Percentiles rank a stretch among this genome's conserved stretches.
Conservation (phyloP, 768 basidiomycete genomes). For the Termitomyces sp. region DNA sequence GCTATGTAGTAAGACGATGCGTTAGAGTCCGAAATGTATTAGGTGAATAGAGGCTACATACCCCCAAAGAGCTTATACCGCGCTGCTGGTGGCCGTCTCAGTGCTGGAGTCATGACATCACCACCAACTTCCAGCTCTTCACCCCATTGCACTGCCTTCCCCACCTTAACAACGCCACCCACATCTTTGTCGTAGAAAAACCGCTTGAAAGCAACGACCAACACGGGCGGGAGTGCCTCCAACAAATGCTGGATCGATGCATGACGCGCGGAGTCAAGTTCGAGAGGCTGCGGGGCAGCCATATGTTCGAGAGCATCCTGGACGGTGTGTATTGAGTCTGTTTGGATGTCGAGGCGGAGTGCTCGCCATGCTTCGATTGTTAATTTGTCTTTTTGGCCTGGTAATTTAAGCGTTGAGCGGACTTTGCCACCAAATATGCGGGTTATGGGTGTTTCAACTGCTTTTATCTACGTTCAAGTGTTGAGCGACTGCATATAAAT, state of each 20-base stretch:
- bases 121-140: slow-evolving; percentile 71
- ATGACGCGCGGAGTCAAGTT: slow-evolving; percentile 58
- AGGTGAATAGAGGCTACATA: slow-evolving; percentile 23
- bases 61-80: slow-evolving; percentile 84
- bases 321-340: slow-evolving; percentile 53
- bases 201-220: slow-evolving; percentile 87
- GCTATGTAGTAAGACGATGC: slow-evolving; percentile 33
- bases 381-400: slow-evolving; percentile 80
- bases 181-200: slow-evolving; percentile 80
- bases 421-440: slow-evolving; percentile 93
- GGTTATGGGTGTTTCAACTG: slow-evolving; percentile 81
- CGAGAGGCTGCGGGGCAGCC: slow-evolving; percentile 74
- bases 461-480: slow-evolving; percentile 49
- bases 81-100: slow-evolving; percentile 35
- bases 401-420: slow-evolving; percentile 75
- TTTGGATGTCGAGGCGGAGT: slow-evolving; percentile 82
- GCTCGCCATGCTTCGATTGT: slow-evolving; percentile 91
- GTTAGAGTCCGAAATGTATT: background rate
- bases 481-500: background rate
- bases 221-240: slow-evolving; percentile 75
- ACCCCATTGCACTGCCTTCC: slow-evolving; percentile 74
- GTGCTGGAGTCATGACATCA: slow-evolving; percentile 60
- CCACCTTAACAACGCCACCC: slow-evolving; percentile 79
- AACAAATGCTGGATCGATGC: slow-evolving; percentile 71
- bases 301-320: slow-evolving; percentile 78